Evolutionary conservation across 2,329 filamentous ascomycete species (phyloP).

Genomic region (Phoma sp.): DNA sequence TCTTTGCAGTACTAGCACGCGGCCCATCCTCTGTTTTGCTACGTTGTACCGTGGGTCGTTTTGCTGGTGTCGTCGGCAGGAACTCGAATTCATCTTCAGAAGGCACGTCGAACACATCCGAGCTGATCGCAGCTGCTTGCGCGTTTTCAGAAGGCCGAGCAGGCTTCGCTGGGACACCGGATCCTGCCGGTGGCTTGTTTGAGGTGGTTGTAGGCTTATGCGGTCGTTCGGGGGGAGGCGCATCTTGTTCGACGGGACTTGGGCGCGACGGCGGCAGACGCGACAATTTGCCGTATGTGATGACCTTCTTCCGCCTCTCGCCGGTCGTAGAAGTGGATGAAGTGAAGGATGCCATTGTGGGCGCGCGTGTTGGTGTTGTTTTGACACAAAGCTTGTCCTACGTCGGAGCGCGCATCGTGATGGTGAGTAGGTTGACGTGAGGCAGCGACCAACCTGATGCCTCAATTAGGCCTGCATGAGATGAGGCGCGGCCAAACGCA

Average conservation of each 20-base stretch:
- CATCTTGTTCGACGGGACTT: slow-evolving; percentile 18
- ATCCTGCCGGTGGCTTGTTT: slow-evolving; percentile 8
- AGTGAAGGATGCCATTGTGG: slow-evolving; percentile 35
- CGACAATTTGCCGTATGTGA: slow-evolving; percentile 50
- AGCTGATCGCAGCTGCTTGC: slow-evolving; percentile 16
- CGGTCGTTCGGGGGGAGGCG: slow-evolving; percentile 45
- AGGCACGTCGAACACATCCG: slow-evolving; percentile 54
- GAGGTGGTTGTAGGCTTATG: slow-evolving; percentile 28
- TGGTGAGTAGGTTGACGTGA: slow-evolving; percentile 7
- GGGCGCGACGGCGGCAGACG: slow-evolving; percentile 32
- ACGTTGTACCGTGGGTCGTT: slow-evolving; percentile 24
- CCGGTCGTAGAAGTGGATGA: slow-evolving; percentile 37
- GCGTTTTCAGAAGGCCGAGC: slow-evolving; percentile 2
- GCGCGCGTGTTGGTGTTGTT: slow-evolving; percentile 14
- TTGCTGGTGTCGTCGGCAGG: slow-evolving; percentile 18
- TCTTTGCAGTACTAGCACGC: slow-evolving; percentile 18
- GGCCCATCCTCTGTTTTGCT: slow-evolving; percentile 17
- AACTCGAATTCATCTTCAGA: slow-evolving; percentile 41
- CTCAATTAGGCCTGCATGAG: slow-evolving; percentile 1
- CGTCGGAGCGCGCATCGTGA: slow-evolving; percentile 37
- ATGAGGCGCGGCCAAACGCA: not conserved
- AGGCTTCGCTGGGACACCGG: slow-evolving; percentile 10
- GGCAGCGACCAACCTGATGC: slow-evolving; percentile 1
- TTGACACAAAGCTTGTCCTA: slow-evolving; percentile 17
- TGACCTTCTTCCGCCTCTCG: slow-evolving; percentile 47